Base-by-base conservation (phyloP, 495 filamentous ascomycete genomes). In the Podospora appendiculata region DNA sequence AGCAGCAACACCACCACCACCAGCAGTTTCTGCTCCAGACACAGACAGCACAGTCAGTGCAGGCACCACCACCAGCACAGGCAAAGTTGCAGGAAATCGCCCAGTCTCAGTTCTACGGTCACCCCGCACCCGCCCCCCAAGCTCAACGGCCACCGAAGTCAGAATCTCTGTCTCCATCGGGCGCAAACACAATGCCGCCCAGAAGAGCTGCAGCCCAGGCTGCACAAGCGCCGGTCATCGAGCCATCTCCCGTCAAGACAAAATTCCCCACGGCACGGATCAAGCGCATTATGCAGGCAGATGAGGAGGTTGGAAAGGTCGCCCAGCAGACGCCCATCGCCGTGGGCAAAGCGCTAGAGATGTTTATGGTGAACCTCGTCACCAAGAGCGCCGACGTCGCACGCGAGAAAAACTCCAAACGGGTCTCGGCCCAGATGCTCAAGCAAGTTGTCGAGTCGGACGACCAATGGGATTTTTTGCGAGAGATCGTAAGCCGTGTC, bases 231-330 rank as follows among this genome's bases (percentile, higher is more conserved):
- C 57, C 59, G n/a, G 60, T 53, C 43, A 60, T 71, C 54, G 75
- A 64, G 71, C 78, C 60, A 73, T 95, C 59, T 69, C 90, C 70
- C 17, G 89, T 99, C 49, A 89, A 83, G 69, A 96, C 90, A 17
- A 96, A 96, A 57, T 99, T 99, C 61, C 93, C 93, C 4, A 95
- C 96, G 34, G 93, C 93, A 52, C 82, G 93, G 46, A 99, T 97
- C 68, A 99, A 99, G 80, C 86, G 93, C 48, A 97, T 99, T 56
- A 97, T 99, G 93, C 93, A 99, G 69, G 93, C 93, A 7, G 93
- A 99, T 63, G 93, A 99, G 62, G 93, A 99, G 70, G 91, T 99
- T 2, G 93, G 93, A 40, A 99, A 99, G 72, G 94, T 99, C 4
- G 90, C 93, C 8, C 94, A 97, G 70, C 92, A 96, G 18, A 95